Evolutionary conservation across 306 rosid species (phyloP).

Genomic region (Canavalia gladiata): DNA sequence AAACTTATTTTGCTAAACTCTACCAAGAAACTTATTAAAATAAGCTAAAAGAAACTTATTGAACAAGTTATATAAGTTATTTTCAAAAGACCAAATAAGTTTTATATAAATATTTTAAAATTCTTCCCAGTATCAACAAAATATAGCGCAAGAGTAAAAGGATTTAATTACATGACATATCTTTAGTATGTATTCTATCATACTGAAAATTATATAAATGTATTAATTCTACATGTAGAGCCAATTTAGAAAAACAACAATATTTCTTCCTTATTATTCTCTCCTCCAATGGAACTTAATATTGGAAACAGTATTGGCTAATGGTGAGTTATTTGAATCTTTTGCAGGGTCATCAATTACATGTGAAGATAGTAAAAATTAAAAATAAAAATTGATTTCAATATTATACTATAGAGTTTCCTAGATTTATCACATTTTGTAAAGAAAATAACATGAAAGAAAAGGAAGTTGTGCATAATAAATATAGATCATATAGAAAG

Average conservation of each 20-base stretch:
- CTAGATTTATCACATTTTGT: constrained; percentile 5
- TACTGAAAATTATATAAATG: background rate
- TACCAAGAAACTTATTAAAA: background rate
- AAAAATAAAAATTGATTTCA: background rate
- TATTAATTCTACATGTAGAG: background rate
- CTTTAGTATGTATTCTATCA: background rate
- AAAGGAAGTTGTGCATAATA: background rate
- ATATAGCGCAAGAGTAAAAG: no score
- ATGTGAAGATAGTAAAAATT: background rate
- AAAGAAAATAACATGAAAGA: constrained; percentile 1
- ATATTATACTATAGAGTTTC: background rate
- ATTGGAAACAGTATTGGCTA: background rate
- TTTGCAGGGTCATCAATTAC: background rate
- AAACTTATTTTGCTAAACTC: background rate
- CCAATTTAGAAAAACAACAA: background rate
- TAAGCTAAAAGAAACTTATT: background rate
- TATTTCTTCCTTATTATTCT: background rate
- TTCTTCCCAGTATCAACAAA: no score
- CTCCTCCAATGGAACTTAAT: background rate
- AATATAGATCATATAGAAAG: background rate
- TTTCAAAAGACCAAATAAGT: no score
- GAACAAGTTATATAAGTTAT: no score
- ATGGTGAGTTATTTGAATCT: background rate
- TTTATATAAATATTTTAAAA: no score
- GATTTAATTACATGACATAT: no score